Conservation (phyloP, 1,284 basidiomycete genomes). For the Vanrija sp. region DNA sequence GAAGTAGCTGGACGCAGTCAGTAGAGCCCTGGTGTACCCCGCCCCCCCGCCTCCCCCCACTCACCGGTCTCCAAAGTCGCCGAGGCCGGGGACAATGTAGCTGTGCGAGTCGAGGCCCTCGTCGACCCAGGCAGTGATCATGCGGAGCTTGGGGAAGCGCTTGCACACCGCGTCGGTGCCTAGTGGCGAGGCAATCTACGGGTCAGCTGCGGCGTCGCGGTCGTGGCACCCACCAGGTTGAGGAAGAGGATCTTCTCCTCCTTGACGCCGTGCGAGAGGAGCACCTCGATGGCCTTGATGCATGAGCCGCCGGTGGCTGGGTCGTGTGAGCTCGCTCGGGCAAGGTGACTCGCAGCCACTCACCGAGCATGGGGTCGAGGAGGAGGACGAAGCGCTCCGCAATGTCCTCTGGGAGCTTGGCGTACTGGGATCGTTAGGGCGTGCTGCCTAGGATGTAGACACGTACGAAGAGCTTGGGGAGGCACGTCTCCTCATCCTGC, state of each 20-base stretch:
- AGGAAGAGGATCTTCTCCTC: conserved; percentile 88
- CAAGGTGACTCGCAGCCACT: conserved; percentile 22
- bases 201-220: conserved; percentile 2
- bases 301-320: conserved; percentile 94
- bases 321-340: background rate
- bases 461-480: conserved; percentile 72
- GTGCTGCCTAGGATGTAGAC: no score
- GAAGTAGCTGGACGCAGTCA: conserved; percentile 23
- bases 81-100: conserved; percentile 73
- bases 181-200: conserved; percentile 83
- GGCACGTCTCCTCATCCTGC: conserved; percentile 85
- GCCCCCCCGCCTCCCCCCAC: background rate
- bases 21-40: background rate
- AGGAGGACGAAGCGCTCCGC: conserved; percentile 85
- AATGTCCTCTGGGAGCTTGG: conserved; percentile 89
- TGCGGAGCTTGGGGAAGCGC: conserved; percentile 73
- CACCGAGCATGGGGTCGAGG: conserved; percentile 96
- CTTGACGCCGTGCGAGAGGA: conserved; percentile 79
- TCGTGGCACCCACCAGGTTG: conserved; percentile 65
- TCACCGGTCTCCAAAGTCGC: conserved; percentile 81
- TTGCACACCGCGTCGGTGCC: conserved; percentile 78
- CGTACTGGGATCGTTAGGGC: conserved; percentile 46
- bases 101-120: conserved; percentile 74
- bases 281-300: conserved; percentile 93
- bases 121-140: conserved; percentile 98